Conservation (phyloP, 805 yeast genomes). For the Pichia thaimueangensis region DNA sequence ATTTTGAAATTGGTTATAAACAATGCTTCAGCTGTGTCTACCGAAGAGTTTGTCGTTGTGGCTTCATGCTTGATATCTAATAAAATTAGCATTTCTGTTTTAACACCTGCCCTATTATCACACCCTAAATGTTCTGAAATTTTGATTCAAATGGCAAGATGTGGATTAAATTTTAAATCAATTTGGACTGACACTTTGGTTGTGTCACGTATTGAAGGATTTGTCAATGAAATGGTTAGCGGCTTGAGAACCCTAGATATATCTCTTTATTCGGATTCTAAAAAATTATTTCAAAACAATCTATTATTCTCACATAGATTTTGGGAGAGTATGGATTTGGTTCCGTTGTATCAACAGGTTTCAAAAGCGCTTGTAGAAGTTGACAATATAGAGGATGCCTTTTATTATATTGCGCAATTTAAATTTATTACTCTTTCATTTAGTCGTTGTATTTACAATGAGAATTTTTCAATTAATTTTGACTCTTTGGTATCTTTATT, state of each 20-base stretch:
- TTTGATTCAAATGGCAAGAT: constrained; percentile 16
- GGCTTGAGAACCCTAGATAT: constrained; percentile 12
- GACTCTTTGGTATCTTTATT: constrained; percentile 20
- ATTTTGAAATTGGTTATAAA: constrained; percentile 12
- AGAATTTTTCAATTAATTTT: constrained; percentile 17
- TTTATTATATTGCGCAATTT: constrained; percentile 20
- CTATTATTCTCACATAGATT: constrained; percentile 22
- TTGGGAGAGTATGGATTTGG: constrained; percentile 23
- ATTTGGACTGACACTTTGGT: constrained; percentile 19
- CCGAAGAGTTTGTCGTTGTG: constrained; percentile 16
- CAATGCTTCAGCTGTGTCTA: constrained; percentile 7
- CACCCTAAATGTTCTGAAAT: constrained; percentile 15
- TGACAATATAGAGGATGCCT: constrained; percentile 17
- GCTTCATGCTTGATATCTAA: constrained; percentile 15
- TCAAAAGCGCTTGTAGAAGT: constrained; percentile 12
- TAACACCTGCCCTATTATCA: constrained; percentile 16
- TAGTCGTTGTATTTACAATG: constrained; percentile 21
- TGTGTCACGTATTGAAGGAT: constrained; percentile 17
- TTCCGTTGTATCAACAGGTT: constrained; percentile 17
- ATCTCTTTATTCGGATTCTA: constrained; percentile 20
- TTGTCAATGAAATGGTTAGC: constrained; percentile 23
- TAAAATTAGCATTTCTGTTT: constrained; percentile 2
- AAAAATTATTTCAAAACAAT: constrained; percentile 15
- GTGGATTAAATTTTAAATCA: constrained; percentile 16
- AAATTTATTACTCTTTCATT: constrained; percentile 23